phyloP scores from a whole-genome alignment of 2,329 filamentous ascomycete genomes.

The Diaporthe destruens region DNA sequence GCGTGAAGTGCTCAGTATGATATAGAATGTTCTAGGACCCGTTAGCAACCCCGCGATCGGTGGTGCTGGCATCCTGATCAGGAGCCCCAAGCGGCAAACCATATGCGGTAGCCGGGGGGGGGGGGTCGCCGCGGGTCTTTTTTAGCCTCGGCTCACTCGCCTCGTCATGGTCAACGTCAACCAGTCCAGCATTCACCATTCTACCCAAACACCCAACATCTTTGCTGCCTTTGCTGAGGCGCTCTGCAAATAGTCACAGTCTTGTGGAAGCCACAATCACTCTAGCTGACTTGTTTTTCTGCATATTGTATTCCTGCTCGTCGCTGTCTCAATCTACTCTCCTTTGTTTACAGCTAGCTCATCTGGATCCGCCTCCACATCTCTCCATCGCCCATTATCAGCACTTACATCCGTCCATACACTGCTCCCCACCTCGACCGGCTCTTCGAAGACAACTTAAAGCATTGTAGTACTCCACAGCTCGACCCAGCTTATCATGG shows the following conservation, averaged over 20 bases:
- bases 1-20: background rate
- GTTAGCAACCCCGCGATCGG: slow-evolving; percentile 16
- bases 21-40: slow-evolving; percentile 30
- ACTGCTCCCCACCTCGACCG: background rate
- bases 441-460: background rate
- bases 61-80: slow-evolving; percentile 19
- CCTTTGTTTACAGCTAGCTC: background rate
- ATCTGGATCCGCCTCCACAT: background rate
- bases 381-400: background rate
- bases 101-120: slow-evolving; percentile 17
- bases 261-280: background rate
- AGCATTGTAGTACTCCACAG: background rate
- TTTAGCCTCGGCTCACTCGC: slow-evolving; percentile 32
- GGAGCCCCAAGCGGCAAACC: slow-evolving; percentile 11
- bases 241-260: background rate
- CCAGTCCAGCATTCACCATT: background rate
- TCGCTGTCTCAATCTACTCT: background rate
- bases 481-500: slow-evolving; percentile 44
- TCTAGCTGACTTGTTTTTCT: background rate
- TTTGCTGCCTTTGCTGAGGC: background rate
- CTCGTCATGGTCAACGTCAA: slow-evolving; percentile 17
- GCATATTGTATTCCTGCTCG: background rate
- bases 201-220: background rate
- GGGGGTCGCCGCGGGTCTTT: slow-evolving; percentile 16
- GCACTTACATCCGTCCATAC: background rate